A percentile compares a stretch with the other conserved stretches of the same genome.
Conservation (phyloP, 257 asterid species). For the Ocimum tenuiflorum region DNA sequence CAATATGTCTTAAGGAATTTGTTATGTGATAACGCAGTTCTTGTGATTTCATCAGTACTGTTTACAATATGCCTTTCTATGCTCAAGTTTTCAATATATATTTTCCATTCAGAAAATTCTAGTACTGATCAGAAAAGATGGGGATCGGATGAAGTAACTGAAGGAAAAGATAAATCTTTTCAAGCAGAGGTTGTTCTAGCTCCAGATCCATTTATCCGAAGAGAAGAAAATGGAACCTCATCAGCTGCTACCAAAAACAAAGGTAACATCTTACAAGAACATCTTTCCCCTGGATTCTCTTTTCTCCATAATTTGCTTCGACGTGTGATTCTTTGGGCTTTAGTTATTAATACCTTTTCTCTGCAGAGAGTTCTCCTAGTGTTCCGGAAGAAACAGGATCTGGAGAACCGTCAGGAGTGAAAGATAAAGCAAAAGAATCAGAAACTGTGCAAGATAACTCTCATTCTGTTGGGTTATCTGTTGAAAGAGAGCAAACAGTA, state of each 20-base stretch:
- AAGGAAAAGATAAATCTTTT: conserved; percentile 21
- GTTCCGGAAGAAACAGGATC: conserved; percentile 18
- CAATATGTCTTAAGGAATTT: no score
- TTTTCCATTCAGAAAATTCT: conserved; percentile 21
- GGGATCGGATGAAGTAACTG: conserved; percentile 16
- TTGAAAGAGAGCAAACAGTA: conserved; percentile 14
- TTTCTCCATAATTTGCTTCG: neutral
- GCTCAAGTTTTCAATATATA: neutral
- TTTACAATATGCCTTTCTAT: neutral
- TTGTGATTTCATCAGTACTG: neutral
- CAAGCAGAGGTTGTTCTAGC: conserved; percentile 7
- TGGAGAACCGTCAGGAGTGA: conserved; percentile 25
- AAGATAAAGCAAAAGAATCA: conserved; percentile 21
- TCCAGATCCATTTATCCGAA: neutral
- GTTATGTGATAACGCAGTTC: no score
- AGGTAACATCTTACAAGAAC: conserved; percentile 17
- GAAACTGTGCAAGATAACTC: conserved; percentile 18
- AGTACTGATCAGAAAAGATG: neutral
- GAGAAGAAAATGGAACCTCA: conserved; percentile 13
- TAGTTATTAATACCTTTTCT: neutral
- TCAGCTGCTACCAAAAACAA: conserved; percentile 18
- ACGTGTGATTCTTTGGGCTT: conserved; percentile 1
- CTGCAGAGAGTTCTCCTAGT: conserved; percentile 22
- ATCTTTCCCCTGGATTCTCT: conserved; percentile 3
- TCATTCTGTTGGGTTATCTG: conserved; percentile 7